phyloP scores from a whole-genome alignment of 2,329 filamentous ascomycete genomes.

The Myriosclerotinia scirpicola region DNA sequence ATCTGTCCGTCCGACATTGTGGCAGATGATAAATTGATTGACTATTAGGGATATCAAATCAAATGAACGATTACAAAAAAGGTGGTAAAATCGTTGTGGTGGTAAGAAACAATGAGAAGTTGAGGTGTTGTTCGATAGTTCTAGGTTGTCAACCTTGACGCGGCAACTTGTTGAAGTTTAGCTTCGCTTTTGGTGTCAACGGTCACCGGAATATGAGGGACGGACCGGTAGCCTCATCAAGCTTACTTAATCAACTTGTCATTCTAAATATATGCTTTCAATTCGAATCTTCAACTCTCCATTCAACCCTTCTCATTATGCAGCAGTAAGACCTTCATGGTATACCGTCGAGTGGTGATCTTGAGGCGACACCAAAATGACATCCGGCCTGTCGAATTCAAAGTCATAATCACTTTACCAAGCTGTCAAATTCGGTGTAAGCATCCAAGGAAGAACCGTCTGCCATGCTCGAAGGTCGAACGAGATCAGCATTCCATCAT shows the following conservation, averaged over 20 bases:
- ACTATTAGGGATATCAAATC: constrained; percentile 5
- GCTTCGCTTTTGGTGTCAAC: background rate
- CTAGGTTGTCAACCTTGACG: constrained; percentile 25
- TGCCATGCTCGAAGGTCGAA: too few species aligned
- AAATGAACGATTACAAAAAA: constrained; percentile 3
- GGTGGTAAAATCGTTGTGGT: constrained; percentile 2
- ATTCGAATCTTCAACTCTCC: too few species aligned
- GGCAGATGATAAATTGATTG: constrained; percentile 16
- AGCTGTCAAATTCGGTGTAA: too few species aligned
- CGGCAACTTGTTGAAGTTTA: constrained; percentile 22
- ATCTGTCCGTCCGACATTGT: constrained; percentile 42
- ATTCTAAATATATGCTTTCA: too few species aligned
- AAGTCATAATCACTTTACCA: too few species aligned
- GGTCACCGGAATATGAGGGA: constrained; percentile 10
- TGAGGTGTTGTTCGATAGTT: constrained; percentile 14
- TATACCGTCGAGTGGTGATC: too few species aligned
- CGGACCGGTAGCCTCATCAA: background rate
- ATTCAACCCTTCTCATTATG: too few species aligned
- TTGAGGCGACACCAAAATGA: too few species aligned
- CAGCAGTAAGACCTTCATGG: too few species aligned
- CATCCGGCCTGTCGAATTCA: too few species aligned
- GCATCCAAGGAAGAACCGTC: too few species aligned
- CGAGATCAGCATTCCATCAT: too few species aligned
- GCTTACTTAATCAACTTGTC: constrained; percentile 2
- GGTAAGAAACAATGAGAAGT: constrained; percentile 10